These are phyloP conservation scores for Cetraspora pellucida DNA, from an alignment of 192 early-diverging fungal genomes.

Conservation along the genomic window DNA sequence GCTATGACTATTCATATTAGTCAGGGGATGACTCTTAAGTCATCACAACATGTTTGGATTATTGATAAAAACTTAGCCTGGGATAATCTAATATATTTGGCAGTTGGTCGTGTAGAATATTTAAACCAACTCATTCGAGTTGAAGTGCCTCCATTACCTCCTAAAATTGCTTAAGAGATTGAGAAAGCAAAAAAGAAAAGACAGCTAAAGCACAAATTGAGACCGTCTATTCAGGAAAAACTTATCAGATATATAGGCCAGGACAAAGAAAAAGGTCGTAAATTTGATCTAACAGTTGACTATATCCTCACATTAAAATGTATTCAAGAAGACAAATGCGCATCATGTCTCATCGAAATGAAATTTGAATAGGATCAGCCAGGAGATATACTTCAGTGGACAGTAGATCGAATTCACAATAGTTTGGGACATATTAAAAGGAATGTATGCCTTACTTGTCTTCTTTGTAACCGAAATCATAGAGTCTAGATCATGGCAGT, in stretches of 20 bases:
- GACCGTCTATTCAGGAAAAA: conserved; percentile 21
- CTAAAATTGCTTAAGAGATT: not conserved
- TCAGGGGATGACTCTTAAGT: conserved; percentile 30
- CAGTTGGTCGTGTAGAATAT: conserved; percentile 33
- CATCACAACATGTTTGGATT: conserved; percentile 28
- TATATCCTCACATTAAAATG: conserved; percentile 26
- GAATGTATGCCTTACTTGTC: conserved; percentile 13
- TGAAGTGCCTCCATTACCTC: conserved; percentile 21
- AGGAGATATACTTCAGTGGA: conserved; percentile 18
- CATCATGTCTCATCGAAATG: conserved; percentile 26
- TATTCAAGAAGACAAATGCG: conserved; percentile 20
- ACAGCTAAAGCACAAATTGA: not conserved
- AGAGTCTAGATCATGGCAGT: not conserved
- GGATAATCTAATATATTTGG: conserved; percentile 27
- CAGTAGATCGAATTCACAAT: conserved; percentile 19
- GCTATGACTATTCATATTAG: conserved; percentile 23
- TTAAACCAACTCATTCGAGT: conserved; percentile 24
- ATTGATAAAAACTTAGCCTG: conserved; percentile 25
- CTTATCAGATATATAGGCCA: conserved; percentile 19
- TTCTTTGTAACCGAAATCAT: conserved; percentile 22
- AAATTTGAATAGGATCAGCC: not conserved
- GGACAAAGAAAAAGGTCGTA: conserved; percentile 14
- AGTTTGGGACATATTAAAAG: conserved; percentile 14
- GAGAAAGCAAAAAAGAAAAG: conserved; percentile 14
- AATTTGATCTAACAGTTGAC: conserved; percentile 31